Evolutionary conservation across 2,329 filamentous ascomycete genomes (phyloP), one percentile per base, ranked within the genome.

Genomic region (Alternaria novae-zelandiae): DNA sequence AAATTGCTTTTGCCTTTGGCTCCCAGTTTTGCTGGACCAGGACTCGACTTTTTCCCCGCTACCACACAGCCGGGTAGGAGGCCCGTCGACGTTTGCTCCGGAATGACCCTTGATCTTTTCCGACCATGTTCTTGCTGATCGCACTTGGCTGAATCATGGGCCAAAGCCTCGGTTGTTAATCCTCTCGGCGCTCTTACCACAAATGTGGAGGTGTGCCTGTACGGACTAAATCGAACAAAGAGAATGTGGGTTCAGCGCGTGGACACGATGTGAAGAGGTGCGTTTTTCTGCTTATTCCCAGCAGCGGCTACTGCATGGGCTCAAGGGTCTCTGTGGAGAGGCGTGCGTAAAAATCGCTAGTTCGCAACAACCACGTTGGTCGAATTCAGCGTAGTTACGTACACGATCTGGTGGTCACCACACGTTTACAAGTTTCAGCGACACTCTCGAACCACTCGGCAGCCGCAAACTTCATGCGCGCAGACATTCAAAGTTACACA

Each of bases 21-120:
- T 55, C 28, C 53, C 51, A 25, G 57, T 59, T 54, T 41, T 32
- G 20, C 28, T 54, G 36, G 36, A 41, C 36, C 59, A 17, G 17
- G 50, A 49, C 32, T 50, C 43, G 44, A 54, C 32, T 51, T 55
- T 44, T 59, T 63, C 54, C 63, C 65, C 66, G 66, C 61, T 74
- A 73, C 71, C 71, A 73, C 56, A 62, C 53, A 63, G 62, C 57
- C 61, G 70, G 71, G 64, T 69, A 63, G 59, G 55, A 70, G 71
- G 67, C 66, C 65, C 68, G 68, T 70, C 58, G 57, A 69, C 63
- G 45, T 67, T 53, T 70, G 65, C 54, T 65, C 58, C 59, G 66
- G 59, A 65, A 63, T 51, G 45, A 55, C 28, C 20, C 61, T 61
- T 64, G 61, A 54, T 51, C 66, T 53, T 50, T 59, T 64, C 58